phyloP scores from a whole-genome alignment of 768 basidiomycete genomes.

The Tricholoma sp. region DNA sequence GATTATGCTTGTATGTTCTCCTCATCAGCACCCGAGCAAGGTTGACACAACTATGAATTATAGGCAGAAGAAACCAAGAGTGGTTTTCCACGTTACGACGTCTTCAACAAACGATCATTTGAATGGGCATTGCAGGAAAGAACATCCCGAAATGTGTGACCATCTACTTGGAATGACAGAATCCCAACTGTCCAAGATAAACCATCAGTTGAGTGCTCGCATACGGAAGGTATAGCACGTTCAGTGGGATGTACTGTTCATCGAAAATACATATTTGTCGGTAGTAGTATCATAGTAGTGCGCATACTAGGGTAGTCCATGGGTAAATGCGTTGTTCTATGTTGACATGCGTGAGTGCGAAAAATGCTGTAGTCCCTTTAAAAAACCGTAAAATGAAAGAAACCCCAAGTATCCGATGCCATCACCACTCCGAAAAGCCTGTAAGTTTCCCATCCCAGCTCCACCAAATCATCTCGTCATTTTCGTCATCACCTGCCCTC shows the following conservation, averaged over 20 bases:
- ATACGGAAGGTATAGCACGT: neutral
- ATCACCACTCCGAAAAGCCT: conserved; percentile 48
- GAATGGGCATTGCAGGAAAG: neutral
- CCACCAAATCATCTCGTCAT: conserved; percentile 58
- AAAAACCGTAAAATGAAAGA: neutral
- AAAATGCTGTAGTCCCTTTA: neutral
- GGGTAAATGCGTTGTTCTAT: neutral
- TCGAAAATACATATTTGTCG: no score
- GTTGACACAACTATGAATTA: neutral
- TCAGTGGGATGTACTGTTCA: no score
- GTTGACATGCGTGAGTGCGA: neutral
- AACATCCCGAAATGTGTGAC: neutral
- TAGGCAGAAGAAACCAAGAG: neutral
- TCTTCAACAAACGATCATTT: neutral
- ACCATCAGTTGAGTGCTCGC: neutral
- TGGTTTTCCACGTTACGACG: neutral
- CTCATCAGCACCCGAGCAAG: neutral
- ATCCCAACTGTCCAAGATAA: neutral
- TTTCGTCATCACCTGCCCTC: conserved; percentile 25
- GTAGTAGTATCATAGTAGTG: no score
- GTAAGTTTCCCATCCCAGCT: conserved; percentile 53
- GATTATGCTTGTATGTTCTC: neutral
- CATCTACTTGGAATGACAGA: neutral
- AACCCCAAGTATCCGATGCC: neutral
- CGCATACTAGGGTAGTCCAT: neutral